Evolutionary conservation across 2,329 filamentous ascomycete genomes (phyloP).

Genomic region (Chrysosporium keratinophilum): DNA sequence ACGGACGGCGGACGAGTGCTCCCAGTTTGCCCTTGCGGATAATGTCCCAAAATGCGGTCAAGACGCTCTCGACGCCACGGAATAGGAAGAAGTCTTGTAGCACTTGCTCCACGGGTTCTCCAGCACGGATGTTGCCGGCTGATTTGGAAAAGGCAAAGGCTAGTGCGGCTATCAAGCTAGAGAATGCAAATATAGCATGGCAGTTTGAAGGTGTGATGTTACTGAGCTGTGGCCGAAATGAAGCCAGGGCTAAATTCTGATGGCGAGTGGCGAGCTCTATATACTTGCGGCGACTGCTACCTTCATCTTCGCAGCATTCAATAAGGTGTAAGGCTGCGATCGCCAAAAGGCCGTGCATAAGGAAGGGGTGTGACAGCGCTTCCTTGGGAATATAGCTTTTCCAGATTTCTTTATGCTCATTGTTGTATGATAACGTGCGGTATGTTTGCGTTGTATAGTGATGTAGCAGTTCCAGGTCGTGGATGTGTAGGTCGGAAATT

Average conservation of each 20-base stretch:
- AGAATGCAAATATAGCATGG: conserved; percentile 26
- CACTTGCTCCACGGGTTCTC: conserved; percentile 21
- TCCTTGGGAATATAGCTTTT: conserved; percentile 20
- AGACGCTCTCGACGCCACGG: conserved; percentile 23
- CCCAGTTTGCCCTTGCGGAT: conserved; percentile 20
- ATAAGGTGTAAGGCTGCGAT: conserved; percentile 22
- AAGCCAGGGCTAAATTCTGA: conserved; percentile 20
- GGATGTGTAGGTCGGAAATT: conserved; percentile 20
- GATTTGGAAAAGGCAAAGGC: conserved; percentile 23
- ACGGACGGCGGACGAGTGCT: conserved; percentile 17
- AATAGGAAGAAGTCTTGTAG: conserved; percentile 22
- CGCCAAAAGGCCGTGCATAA: conserved; percentile 23
- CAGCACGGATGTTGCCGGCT: conserved; percentile 14
- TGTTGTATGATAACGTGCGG: conserved; percentile 19
- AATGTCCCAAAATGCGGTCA: conserved; percentile 19
- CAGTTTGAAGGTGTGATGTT: conserved; percentile 25
- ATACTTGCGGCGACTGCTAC: conserved; percentile 20
- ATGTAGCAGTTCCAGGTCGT: conserved; percentile 39
- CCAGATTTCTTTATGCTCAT: conserved; percentile 19
- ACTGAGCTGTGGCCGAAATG: conserved; percentile 22
- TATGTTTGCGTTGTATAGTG: conserved; percentile 31
- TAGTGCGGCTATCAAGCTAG: conserved; percentile 24
- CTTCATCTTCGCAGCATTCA: conserved; percentile 19
- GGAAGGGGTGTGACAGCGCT: conserved; percentile 20
- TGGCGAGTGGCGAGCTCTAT: conserved; percentile 23